Evolutionary conservation across 2,329 filamentous ascomycete genomes (phyloP), one percentile per base, ranked within the genome.

Genomic region (Elsinoe necatrix): DNA sequence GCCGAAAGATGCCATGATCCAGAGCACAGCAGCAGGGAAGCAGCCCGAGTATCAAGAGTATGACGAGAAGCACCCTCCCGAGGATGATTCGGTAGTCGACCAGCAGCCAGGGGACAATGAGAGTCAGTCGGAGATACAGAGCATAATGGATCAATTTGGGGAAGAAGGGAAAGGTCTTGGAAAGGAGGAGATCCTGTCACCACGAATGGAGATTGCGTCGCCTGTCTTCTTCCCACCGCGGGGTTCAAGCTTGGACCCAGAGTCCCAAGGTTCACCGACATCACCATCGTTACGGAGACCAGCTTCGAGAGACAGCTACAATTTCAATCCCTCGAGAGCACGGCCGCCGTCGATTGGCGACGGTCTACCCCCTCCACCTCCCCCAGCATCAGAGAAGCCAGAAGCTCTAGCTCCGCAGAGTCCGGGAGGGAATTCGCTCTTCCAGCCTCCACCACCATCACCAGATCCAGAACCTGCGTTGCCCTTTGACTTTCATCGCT

Each of bases 401-500:
- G 54, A 56, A 25, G 29, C 41, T 16, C 3, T 35, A 8, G 18
- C 54, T 12, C 54, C 54, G n/a, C 39, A 48, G 18, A 56, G 54
- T 45, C 54, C 54, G 6, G 54, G 29, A 1, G 54, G 37, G 8
- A 56, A 59, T 5, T 69, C 67, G 8, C 83, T 85, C 14, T 85
- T 72, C 76, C 80, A 65, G 74, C 81, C 66, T 75, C 83, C 66
- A 66, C 77, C 70, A 68, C 82, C 67, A 66, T 78, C 66, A 63
- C 80, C 71, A 65, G 80, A 69, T 70, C 79, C 66, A 62, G 93
- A 97, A 68, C 86, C 91, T 6, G 80, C 86, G 45, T 80, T 95
- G 25, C 89, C 91, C 0, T 98, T 98, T 65, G 93, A 98, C 72
- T 98, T 98, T 65, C 93, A 98, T 71, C 83, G 93, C 14, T 98